Evolutionary conservation across 164 flowering plant species (phyloP).

Genomic region (Macadamia integrifolia): DNA sequence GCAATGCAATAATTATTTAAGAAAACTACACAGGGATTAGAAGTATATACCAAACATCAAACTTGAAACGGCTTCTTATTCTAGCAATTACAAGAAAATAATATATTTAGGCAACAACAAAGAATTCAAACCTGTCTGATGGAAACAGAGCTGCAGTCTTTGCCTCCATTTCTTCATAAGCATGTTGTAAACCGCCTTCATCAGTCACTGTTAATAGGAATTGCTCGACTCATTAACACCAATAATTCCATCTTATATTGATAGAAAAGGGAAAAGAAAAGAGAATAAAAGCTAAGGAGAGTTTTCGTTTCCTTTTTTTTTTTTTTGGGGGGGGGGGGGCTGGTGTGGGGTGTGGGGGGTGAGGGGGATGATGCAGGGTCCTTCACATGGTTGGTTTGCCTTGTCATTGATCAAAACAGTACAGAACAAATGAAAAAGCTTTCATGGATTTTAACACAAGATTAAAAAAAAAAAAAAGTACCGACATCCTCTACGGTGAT

Average conservation of each 20-base stretch:
- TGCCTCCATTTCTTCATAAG: constrained; percentile 76
- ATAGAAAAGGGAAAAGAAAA: too few relatives aligned
- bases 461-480: constrained; percentile 60
- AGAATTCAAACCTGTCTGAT: constrained; percentile 52
- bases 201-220: constrained; percentile 67
- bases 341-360: too few relatives aligned
- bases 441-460: constrained; percentile 10
- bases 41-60: too few relatives aligned
- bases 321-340: background rate
- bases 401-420: constrained; percentile 6
- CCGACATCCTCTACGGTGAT: constrained; percentile 99
- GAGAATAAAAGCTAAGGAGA: too few relatives aligned
- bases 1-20: too few relatives aligned
- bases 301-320: too few relatives aligned
- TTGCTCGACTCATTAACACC: constrained; percentile 24
- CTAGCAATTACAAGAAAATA: too few relatives aligned
- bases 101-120: background rate
- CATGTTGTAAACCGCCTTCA: constrained; percentile 91
- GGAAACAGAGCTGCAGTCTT: constrained; percentile 48
- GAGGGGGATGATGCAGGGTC: constrained; percentile 1
- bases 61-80: too few relatives aligned
- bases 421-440: constrained; percentile 6
- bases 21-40: too few relatives aligned
- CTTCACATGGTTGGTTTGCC: background rate
- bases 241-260: background rate